These are phyloP conservation scores for Magnusiomyces sp. DNA, from an alignment of 1,139 yeast species.

Conservation along the genomic window DNA sequence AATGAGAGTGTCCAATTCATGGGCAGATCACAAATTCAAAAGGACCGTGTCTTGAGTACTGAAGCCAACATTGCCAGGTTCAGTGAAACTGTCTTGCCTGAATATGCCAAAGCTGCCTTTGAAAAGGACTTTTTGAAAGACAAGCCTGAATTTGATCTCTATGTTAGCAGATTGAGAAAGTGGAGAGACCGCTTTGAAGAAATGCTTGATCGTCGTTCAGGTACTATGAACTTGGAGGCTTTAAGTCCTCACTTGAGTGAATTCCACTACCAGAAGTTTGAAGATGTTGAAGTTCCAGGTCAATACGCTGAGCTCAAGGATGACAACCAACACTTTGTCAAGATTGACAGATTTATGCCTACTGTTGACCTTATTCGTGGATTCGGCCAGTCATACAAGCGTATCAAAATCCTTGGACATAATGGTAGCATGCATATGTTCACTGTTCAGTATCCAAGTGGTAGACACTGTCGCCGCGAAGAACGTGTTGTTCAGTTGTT, in stretches of 20 bases:
- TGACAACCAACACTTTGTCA: conserved; percentile 76
- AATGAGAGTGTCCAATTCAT: conserved; percentile 91
- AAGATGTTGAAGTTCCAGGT: conserved; percentile 96
- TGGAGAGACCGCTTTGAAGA: conserved; percentile 95
- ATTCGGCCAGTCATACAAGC: conserved; percentile 83
- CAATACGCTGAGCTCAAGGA: conserved; percentile 75
- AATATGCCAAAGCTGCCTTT: conserved; percentile 81
- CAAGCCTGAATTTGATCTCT: conserved; percentile 84
- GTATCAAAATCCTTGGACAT: conserved; percentile 84
- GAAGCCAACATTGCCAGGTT: conserved; percentile 84
- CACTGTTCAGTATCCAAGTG: conserved; percentile 97
- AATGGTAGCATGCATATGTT: conserved; percentile 89
- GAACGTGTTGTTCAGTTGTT: conserved; percentile 89
- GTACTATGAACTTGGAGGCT: conserved; percentile 74
- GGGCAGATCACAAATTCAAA: conserved; percentile 69
- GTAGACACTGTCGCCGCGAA: conserved; percentile 93
- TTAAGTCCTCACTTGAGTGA: conserved; percentile 92
- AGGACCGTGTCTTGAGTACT: conserved; percentile 84
- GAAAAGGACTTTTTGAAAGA: conserved; percentile 83
- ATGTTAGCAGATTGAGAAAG: conserved; percentile 69
- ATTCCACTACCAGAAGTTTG: conserved; percentile 96
- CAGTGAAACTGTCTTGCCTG: conserved; percentile 90
- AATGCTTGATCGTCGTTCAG: conserved; percentile 68
- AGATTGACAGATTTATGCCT: conserved; percentile 88
- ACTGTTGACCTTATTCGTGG: conserved; percentile 85